Conservation (phyloP, 1,284 basidiomycete species). For the Boletellus sp. region DNA sequence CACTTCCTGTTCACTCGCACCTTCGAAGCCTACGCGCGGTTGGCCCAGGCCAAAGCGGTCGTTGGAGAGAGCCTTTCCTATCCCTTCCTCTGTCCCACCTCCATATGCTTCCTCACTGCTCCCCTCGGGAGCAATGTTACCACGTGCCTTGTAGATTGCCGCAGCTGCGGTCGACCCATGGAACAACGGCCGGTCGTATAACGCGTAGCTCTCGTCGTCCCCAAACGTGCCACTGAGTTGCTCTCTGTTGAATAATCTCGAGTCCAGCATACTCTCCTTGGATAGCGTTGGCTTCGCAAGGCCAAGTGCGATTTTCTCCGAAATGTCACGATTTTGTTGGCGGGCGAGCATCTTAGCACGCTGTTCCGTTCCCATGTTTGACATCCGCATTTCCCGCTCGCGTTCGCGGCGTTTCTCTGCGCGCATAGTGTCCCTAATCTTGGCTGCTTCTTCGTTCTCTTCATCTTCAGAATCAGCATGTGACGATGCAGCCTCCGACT, state of each 20-base stretch:
- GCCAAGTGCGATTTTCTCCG: constrained; percentile 97
- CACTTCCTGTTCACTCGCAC: constrained; percentile 77
- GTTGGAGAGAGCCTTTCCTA: constrained; percentile 84
- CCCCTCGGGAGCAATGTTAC: constrained; percentile 64
- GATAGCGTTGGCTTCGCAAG: constrained; percentile 93
- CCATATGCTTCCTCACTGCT: constrained; percentile 89
- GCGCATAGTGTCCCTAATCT: constrained; percentile 87
- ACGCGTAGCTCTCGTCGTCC: constrained; percentile 88
- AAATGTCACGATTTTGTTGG: constrained; percentile 97
- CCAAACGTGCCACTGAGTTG: constrained; percentile 78
- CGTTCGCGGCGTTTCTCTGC: constrained; percentile 90
- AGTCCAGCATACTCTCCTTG: constrained; percentile 96
- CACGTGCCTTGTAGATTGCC: constrained; percentile 94
- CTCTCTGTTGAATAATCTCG: constrained; percentile 96
- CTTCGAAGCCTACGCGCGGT: constrained; percentile 84
- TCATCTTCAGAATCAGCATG: constrained; percentile 46
- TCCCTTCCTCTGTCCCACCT: constrained; percentile 92
- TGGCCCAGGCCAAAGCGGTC: constrained; percentile 94
- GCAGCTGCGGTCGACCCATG: constrained; percentile 93
- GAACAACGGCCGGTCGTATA: constrained; percentile 96
- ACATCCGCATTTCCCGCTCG: constrained; percentile 97
- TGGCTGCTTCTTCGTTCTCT: constrained; percentile 81
- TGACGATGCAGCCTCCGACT: constrained; percentile 52
- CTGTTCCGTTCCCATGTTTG: constrained; percentile 97
- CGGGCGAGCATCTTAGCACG: constrained; percentile 92